Conservation (phyloP, 139 green algal species). For the Pleodorina starrii region DNA sequence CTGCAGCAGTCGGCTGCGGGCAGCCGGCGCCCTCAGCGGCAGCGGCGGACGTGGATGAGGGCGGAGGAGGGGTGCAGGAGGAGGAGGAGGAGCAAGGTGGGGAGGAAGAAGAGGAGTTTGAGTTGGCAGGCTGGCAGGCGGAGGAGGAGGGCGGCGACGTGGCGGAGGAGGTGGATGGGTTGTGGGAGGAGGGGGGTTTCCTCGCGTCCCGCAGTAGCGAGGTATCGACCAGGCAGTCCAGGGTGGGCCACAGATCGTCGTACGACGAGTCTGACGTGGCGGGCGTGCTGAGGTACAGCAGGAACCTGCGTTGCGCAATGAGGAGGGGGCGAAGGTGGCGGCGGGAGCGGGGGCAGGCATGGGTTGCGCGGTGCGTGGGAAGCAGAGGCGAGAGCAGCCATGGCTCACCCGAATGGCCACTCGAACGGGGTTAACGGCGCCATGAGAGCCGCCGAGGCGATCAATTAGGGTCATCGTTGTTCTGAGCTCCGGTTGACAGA, state of each 20-base stretch:
- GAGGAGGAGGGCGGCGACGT: not conserved
- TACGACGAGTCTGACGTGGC: not conserved
- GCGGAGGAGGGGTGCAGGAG: too few relatives aligned
- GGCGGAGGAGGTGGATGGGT: not conserved
- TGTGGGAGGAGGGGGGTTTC: not conserved
- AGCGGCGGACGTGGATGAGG: not conserved
- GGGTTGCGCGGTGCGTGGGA: not conserved
- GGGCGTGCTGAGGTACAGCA: constrained; percentile 48
- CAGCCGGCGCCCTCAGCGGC: not conserved
- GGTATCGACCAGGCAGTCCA: not conserved
- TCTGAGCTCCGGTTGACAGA: too few relatives aligned
- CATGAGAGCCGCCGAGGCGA: not conserved
- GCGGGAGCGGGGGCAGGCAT: not conserved
- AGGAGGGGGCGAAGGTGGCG: not conserved
- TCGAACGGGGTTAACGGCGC: not conserved
- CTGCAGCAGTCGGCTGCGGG: not conserved
- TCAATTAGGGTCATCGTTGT: too few relatives aligned
- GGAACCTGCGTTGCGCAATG: not conserved
- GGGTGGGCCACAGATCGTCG: constrained; percentile 26
- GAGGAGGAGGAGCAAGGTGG: not conserved
- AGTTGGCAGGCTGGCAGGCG: too few relatives aligned
- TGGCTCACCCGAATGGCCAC: too few relatives aligned
- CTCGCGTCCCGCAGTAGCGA: not conserved
- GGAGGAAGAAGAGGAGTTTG: not conserved
- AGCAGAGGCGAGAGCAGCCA: too few relatives aligned